Evolutionary conservation across 139 green algal species (phyloP).

Genomic region (Desmodesmus armatus): DNA sequence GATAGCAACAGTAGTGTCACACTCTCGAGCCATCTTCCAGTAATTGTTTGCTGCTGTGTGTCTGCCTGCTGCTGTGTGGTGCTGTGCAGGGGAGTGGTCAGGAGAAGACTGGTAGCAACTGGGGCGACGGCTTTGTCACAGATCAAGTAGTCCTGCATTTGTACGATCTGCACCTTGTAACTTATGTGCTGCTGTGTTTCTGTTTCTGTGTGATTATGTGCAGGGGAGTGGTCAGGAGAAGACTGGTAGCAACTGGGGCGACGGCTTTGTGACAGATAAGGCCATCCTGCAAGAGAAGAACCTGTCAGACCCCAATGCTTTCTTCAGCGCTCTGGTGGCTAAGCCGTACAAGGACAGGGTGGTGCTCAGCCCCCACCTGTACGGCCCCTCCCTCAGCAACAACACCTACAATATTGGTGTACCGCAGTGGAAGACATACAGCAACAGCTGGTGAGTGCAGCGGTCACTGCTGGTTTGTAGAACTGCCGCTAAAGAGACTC

Average conservation of each 20-base stretch:
- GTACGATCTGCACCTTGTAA: no score
- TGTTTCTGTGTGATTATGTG: no score
- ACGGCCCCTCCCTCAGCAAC: background rate
- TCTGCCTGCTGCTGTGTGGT: no score
- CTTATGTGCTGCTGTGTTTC: no score
- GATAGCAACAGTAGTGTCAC: no score
- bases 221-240: background rate
- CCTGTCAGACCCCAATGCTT: background rate
- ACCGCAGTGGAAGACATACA: conserved; percentile 10
- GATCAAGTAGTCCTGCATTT: no score
- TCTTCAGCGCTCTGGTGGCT: background rate
- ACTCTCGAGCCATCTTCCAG: no score
- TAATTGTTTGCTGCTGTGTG: no score
- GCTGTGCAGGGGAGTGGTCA: conserved; percentile 7
- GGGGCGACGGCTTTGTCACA: conserved; percentile 11
- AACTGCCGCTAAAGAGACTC: no score
- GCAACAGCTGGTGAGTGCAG: background rate
- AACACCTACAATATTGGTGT: conserved; percentile 5
- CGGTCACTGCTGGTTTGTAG: no score
- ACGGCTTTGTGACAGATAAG: conserved; percentile 4
- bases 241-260: background rate
- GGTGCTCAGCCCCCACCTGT: background rate
- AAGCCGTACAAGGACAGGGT: conserved; percentile 11
- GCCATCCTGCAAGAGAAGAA: background rate
- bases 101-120: background rate